phyloP scores from a whole-genome alignment of 805 yeast genomes.

The Kazachstania bromeliacearum region DNA sequence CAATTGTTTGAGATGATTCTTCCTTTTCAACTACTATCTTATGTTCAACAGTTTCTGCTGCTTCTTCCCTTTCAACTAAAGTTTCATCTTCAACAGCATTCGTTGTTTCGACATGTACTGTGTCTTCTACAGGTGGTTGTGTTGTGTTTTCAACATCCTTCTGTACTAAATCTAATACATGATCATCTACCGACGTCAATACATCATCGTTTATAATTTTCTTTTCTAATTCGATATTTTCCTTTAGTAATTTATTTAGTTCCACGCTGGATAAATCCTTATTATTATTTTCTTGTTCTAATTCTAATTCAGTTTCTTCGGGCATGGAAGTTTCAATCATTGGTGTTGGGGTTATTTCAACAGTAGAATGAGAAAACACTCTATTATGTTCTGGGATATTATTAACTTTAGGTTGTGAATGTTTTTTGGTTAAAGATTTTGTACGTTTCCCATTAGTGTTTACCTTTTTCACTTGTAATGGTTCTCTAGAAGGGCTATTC shows the following conservation, averaged over 20 bases:
- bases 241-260: slow-evolving; percentile 5
- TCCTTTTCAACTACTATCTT: background rate
- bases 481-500: background rate
- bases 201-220: background rate
- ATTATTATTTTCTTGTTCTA: slow-evolving; percentile 10
- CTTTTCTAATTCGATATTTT: slow-evolving; percentile 5
- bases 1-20: too few species aligned
- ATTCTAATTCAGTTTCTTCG: slow-evolving; percentile 22
- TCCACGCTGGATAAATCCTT: background rate
- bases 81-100: background rate
- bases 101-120: too few species aligned
- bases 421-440: background rate
- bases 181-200: background rate
- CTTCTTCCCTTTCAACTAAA: background rate
- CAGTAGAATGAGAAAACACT: slow-evolving; percentile 1
- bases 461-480: background rate
- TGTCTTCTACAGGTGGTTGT: background rate
- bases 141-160: background rate
- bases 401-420: too few species aligned
- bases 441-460: too few species aligned
- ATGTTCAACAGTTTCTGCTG: background rate
- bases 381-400: too few species aligned
- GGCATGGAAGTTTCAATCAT: slow-evolving; percentile 17
- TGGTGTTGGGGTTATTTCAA: slow-evolving; percentile 2
- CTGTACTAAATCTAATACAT: background rate